Evolutionary conservation across 371 early-diverging fungal genomes (phyloP).

Genomic region (Lichtheimia hyalospora): DNA sequence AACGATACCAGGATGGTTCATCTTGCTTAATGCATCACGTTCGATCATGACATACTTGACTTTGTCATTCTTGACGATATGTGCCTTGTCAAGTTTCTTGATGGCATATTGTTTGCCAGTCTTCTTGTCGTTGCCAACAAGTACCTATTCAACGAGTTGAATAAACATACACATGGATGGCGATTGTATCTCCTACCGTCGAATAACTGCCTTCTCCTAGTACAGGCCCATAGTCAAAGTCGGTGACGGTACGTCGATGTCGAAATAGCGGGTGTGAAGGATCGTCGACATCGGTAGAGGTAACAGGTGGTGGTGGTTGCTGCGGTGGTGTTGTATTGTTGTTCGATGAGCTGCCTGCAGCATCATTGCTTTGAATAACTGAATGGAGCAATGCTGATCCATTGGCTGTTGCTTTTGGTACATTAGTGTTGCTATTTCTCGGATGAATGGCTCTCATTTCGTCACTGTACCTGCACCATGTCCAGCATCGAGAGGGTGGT

Average conservation of each 20-base stretch:
- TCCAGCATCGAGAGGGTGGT: too few species aligned
- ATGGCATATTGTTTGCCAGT: conserved; percentile 81
- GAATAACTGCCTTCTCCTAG: conserved; percentile 97
- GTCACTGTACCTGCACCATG: background rate
- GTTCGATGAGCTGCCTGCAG: conserved; percentile 5
- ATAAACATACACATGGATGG: background rate
- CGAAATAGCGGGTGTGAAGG: conserved; percentile 42
- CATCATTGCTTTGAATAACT: background rate
- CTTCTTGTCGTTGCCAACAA: conserved; percentile 66
- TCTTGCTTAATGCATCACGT: conserved; percentile 80
- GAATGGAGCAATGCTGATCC: background rate
- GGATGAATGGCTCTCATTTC: background rate
- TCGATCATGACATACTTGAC: conserved; percentile 95
- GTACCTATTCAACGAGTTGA: conserved; percentile 45
- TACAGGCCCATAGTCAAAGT: conserved; percentile 83
- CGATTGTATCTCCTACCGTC: conserved; percentile 63
- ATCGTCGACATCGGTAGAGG: conserved; percentile 37
- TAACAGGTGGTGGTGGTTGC: background rate
- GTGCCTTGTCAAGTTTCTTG: conserved; percentile 92
- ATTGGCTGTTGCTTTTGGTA: background rate
- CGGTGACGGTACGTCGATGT: conserved; percentile 47
- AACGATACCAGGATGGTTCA: conserved; percentile 89
- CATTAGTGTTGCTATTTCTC: background rate
- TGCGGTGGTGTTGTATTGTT: background rate
- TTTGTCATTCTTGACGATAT: conserved; percentile 91